Conservation (phyloP, 352 stramenopile species). For the Pythium inflatum region DNA sequence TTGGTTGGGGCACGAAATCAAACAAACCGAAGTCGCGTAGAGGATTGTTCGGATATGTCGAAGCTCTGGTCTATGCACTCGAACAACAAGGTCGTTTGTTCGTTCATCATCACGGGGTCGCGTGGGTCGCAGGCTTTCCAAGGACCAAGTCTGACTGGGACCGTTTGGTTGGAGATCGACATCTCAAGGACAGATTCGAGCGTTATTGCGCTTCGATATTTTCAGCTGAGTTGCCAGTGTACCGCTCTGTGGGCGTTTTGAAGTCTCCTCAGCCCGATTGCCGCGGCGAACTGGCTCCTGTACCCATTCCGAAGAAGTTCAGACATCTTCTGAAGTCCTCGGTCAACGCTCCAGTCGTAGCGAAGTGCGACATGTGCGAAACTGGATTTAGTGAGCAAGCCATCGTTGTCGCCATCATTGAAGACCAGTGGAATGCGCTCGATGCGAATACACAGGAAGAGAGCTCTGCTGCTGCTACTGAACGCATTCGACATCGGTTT, state of each 20-base stretch:
- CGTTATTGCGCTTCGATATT: constrained; percentile 36
- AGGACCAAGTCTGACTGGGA: constrained; percentile 34
- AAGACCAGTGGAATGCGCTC: constrained; percentile 12
- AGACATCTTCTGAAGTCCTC: constrained; percentile 18
- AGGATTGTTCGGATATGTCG: constrained; percentile 30
- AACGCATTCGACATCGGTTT: constrained; percentile 18
- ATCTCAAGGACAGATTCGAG: constrained; percentile 17
- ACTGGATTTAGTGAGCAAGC: not conserved
- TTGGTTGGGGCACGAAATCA: constrained; percentile 20
- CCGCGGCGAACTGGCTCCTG: constrained; percentile 2
- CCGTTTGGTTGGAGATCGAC: not conserved
- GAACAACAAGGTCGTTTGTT: constrained; percentile 32
- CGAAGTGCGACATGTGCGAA: constrained; percentile 5
- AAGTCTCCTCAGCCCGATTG: constrained; percentile 5
- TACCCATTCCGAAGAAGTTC: constrained; percentile 29
- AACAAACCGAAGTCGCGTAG: constrained; percentile 30
- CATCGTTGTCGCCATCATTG: constrained; percentile 9
- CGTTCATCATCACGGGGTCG: constrained; percentile 35
- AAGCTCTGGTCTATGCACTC: constrained; percentile 32
- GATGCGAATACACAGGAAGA: constrained; percentile 23
- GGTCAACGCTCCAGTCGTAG: not conserved
- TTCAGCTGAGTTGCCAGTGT: constrained; percentile 26
- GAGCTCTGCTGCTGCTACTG: constrained; percentile 2
- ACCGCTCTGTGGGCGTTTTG: constrained; percentile 3
- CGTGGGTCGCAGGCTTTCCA: constrained; percentile 33